Percentiles rank a stretch among this genome's conserved stretches.
Conservation (phyloP, 1,284 basidiomycete genomes). For the Apiotrichum sp. region DNA sequence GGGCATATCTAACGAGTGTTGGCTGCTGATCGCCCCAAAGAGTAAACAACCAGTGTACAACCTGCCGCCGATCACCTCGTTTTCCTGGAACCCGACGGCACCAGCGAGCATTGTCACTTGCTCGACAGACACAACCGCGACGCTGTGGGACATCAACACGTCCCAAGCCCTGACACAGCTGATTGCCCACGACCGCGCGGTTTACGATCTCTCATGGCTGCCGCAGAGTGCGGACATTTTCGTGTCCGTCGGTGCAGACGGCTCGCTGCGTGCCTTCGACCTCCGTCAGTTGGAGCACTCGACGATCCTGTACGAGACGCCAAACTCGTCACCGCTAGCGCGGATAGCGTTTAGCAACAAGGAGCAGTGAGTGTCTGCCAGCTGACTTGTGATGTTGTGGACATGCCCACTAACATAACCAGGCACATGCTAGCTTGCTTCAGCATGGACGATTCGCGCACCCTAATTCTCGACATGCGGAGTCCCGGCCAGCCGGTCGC, state of each 20-base stretch:
- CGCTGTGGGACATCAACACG: constrained; percentile 95
- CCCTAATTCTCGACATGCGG: constrained; percentile 90
- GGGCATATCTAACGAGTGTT: constrained; percentile 5
- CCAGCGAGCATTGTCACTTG: constrained; percentile 87
- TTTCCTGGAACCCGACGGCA: constrained; percentile 89
- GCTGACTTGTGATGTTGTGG: too few species aligned
- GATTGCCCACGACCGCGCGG: constrained; percentile 96
- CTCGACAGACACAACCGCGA: constrained; percentile 93
- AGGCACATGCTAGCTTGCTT: constrained; percentile 47
- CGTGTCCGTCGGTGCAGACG: constrained; percentile 96
- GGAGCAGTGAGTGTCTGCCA: constrained; percentile 29
- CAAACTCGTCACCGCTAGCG: constrained; percentile 59
- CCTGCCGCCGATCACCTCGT: constrained; percentile 84
- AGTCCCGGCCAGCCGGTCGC: constrained; percentile 88
- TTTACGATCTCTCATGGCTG: constrained; percentile 74
- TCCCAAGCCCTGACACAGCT: constrained; percentile 93
- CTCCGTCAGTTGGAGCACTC: constrained; percentile 93
- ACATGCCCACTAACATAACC: background rate
- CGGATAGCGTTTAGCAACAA: constrained; percentile 67
- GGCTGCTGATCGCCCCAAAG: constrained; percentile 47
- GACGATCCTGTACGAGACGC: constrained; percentile 95
- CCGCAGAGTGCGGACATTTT: constrained; percentile 97
- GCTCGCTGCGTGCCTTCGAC: constrained; percentile 93
- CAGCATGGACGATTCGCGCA: constrained; percentile 66
- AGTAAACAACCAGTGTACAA: constrained; percentile 65